Base-by-base conservation (phyloP, 2,329 filamentous ascomycete genomes). In the Colletotrichum sp. region DNA sequence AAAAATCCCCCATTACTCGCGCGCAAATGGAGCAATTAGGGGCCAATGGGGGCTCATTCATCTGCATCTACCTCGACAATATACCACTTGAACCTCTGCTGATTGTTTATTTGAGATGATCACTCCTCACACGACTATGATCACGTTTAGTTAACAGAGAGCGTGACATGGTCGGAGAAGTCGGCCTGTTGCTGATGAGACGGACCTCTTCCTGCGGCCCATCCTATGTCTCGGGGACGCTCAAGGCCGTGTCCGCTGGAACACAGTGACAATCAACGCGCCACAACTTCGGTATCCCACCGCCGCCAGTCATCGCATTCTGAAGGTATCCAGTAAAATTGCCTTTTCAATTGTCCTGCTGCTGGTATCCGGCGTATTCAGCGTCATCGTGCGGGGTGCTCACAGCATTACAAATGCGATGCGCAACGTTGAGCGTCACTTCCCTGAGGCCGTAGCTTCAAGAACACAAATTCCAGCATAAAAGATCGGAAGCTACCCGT, bases 61-160 rank as follows among this genome's bases (percentile, higher is more conserved):
- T 8, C n/a, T 59, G 2, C 10, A 9, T 59, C 26, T 28, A 28
- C 24, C 7, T 2, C 2, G 55, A 52, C n/a, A 52, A 5, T 13
- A 7, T 3, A 52, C 10, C 43, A 52, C n/a, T 24, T 13, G n/a
- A 13, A 7, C 2, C 10, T 52, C 43, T 52, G 43, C 43, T 21
- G 10, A 2, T 21, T 21, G 10, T 52, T 13, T 52, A 10, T 24
- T 21, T 21, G 12, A 13, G 6, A 13, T 21, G 43, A 7, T 12
- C 0, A 3, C 10, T 52, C 43, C 43, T 13, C n/a, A 21, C 2
- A 7, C 0, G 13, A 21, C 2, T 3, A 10, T 7, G 13, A 6
- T 13, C 2, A 1, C 9, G n/a, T 21, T 48, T 24, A 7, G 6
- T 52, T n/a, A 9, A 24, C 43, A 21, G 43, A 7, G 2, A 3